Conservation (phyloP, 2,329 filamentous ascomycete genomes). For the Arthrobotrys conoides region DNA sequence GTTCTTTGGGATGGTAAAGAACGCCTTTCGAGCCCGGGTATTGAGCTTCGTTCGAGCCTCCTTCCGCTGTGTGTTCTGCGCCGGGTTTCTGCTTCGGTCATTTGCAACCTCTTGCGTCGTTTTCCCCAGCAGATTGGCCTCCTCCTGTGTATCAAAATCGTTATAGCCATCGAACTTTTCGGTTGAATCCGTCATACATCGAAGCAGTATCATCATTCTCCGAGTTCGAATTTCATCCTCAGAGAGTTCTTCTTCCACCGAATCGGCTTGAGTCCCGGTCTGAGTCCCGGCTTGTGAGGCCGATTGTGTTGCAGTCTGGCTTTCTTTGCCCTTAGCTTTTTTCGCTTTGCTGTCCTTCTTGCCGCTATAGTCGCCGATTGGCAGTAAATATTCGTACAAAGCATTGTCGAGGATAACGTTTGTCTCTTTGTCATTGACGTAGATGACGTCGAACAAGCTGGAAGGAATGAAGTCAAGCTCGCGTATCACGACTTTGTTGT, state of each 20-base stretch:
- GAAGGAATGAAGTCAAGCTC: conserved; percentile 87
- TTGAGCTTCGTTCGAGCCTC: conserved; percentile 76
- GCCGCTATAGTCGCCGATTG: conserved; percentile 82
- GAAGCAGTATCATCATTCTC: conserved; percentile 47
- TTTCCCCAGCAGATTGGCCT: conserved; percentile 47
- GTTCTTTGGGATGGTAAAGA: conserved; percentile 85
- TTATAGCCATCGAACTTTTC: conserved; percentile 50
- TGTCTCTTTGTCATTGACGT: conserved; percentile 88
- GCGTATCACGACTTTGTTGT: conserved; percentile 80
- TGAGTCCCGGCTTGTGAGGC: conserved; percentile 61
- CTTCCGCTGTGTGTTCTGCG: conserved; percentile 69
- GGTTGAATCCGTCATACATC: conserved; percentile 53
- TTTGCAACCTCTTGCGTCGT: conserved; percentile 40
- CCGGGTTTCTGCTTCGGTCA: conserved; percentile 68
- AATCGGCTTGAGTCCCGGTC: conserved; percentile 66
- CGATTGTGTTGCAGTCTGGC: conserved; percentile 43
- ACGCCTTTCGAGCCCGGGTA: conserved; percentile 82
- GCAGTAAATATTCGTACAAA: conserved; percentile 88
- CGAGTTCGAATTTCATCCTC: conserved; percentile 53
- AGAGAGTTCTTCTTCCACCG: conserved; percentile 66
- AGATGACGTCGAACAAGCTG: conserved; percentile 87
- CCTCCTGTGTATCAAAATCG: conserved; percentile 50
- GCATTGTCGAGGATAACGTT: conserved; percentile 87
- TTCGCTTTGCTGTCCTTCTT: conserved; percentile 68
- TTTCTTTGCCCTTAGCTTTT: conserved; percentile 69